Base-by-base conservation (phyloP, 495 filamentous ascomycete genomes). In the Daldinia caldariorum region DNA sequence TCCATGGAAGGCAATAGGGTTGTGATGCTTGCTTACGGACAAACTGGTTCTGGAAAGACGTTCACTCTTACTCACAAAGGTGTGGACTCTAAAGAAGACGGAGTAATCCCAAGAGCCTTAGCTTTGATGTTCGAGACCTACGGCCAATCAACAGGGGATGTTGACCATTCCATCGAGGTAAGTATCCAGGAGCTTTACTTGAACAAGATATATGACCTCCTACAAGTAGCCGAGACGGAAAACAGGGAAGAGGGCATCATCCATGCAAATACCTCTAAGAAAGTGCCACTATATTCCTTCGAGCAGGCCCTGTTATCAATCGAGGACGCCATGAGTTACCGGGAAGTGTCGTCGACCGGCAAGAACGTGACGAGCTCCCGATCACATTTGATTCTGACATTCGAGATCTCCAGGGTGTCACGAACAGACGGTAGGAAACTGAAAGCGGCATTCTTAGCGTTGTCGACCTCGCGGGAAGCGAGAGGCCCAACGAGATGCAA, bases 171-270 rank as follows among this genome's bases (percentile, higher is more conserved):
- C 0, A 96, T 99, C 89, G 89, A 92, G 71, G 90, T 96, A 7
- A 91, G 89, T 43, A 96, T 97, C 72, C 88, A 97, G 22, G 95
- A 99, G 76, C 93, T 99, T 20, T 97, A 99, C 83, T 94, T 97
- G 71, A 93, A 99, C 71, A 92, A 92, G 61, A 83, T 97, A 61
- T 92, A 94, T 78, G 96, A 98, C 75, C 84, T 99, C 2, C 85
- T 98, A 14, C 32, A 58, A 12, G 12, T 50, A 2, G 3, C 56
- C 8, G 78, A 90, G 37, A 87, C 90, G 66, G 91, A 90, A 77
- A 90, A 90, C 81, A 94, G 90, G 81, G 89, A 92, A 51, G 91
- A 97, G 69, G 61, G 47, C 12, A 49, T 47, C 4, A 4, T 35
- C n/a, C n/a, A n/a, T 8, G 13, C 49, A 10, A 59, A 57, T 18